Evolutionary conservation across 1,284 basidiomycete species (phyloP).

Genomic region (Apiotrichum gamsii): DNA sequence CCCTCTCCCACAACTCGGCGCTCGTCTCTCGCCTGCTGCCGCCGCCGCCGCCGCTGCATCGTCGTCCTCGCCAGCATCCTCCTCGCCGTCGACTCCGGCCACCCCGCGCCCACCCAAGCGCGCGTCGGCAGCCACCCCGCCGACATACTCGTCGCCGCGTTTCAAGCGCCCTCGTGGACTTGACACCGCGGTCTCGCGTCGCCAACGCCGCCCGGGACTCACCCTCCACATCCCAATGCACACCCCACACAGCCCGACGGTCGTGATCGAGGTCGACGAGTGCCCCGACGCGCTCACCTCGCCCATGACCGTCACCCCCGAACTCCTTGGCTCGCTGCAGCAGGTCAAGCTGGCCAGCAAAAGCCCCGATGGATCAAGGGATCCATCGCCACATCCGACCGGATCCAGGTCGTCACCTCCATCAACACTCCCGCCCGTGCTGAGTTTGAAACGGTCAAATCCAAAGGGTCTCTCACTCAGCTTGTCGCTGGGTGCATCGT

Average conservation of each 20-base stretch:
- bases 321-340: conserved; percentile 9
- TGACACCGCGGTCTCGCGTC: too few relatives aligned
- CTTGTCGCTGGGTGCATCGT: conserved; percentile 20
- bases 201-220: too few relatives aligned
- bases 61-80: background rate
- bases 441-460: conserved; percentile 32
- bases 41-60: background rate
- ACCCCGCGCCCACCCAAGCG: background rate
- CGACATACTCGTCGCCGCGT: too few relatives aligned
- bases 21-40: background rate
- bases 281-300: background rate
- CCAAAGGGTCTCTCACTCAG: conserved; percentile 36
- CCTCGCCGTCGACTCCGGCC: background rate
- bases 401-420: conserved; percentile 6
- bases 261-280: background rate
- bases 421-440: conserved; percentile 14
- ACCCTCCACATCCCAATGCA: too few relatives aligned
- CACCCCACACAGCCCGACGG: too few relatives aligned
- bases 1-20: too few relatives aligned
- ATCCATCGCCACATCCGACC: too few relatives aligned
- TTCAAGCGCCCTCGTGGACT: too few relatives aligned
- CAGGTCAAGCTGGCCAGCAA: conserved; percentile 12
- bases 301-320: conserved; percentile 4
- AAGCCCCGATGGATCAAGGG: too few relatives aligned
- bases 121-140: too few relatives aligned